These are phyloP conservation scores for Pythium sp. DNA, from an alignment of 352 stramenopile genomes.

Conservation along the genomic window DNA sequence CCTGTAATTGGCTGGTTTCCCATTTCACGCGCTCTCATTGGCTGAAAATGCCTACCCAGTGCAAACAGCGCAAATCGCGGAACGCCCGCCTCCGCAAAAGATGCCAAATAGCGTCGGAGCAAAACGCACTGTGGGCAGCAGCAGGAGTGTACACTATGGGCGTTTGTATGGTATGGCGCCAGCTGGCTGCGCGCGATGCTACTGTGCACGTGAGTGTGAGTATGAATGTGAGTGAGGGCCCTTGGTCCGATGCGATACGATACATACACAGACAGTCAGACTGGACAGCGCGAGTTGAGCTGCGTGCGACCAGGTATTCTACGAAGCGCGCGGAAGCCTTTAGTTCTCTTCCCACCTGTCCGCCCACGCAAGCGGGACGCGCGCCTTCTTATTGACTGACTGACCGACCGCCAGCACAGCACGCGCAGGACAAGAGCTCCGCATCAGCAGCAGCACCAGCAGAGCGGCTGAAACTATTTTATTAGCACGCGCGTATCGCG, in stretches of 20 bases:
- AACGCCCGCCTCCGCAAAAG: conserved; percentile 1
- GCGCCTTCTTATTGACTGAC: neutral
- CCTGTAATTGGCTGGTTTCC: conserved; percentile 3
- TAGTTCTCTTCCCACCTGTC: neutral
- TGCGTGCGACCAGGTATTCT: neutral
- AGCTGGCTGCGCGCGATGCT: neutral
- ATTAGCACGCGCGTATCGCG: neutral
- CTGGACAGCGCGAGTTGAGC: neutral
- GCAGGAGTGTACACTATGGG: neutral
- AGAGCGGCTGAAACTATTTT: neutral
- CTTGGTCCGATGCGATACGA: neutral
- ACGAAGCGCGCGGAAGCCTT: neutral
- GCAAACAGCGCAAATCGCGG: conserved; percentile 5
- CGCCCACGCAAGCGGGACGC: neutral
- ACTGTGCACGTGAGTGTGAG: neutral
- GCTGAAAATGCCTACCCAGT: conserved; percentile 6
- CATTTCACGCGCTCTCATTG: neutral
- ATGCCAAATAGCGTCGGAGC: neutral
- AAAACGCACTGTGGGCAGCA: neutral
- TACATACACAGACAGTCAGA: neutral
- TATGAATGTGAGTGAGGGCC: neutral
- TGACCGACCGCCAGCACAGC: neutral
- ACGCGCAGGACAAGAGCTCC: neutral
- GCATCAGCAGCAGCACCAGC: neutral
- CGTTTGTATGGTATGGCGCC: neutral